These are phyloP conservation scores for Ogataea methanolica DNA, from an alignment of 805 yeast genomes.

Conservation along the genomic window DNA sequence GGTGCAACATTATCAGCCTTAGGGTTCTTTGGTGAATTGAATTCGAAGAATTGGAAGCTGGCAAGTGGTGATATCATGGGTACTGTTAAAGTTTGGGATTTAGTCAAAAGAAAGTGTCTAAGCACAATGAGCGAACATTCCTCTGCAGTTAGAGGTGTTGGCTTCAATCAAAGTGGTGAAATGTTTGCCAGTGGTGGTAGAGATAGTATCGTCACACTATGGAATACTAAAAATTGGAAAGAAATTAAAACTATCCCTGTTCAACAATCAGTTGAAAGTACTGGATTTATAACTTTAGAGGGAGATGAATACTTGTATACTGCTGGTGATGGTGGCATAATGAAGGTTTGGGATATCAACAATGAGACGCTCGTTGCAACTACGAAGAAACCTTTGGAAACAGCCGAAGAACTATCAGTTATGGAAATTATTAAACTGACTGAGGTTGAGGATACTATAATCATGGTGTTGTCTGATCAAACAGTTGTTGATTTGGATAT, in stretches of 20 bases:
- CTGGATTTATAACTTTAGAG: slow-evolving; percentile 48
- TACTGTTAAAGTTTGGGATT: slow-evolving; percentile 50
- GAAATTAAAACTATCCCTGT: slow-evolving; percentile 66
- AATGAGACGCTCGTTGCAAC: slow-evolving; percentile 44
- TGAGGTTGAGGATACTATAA: slow-evolving; percentile 32
- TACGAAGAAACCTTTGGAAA: slow-evolving; percentile 44
- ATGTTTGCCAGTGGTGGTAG: slow-evolving; percentile 80
- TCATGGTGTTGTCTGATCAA: slow-evolving; percentile 77
- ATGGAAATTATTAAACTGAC: slow-evolving; percentile 43
- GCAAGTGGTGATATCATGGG: slow-evolving; percentile 68
- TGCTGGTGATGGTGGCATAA: slow-evolving; percentile 74
- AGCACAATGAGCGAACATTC: slow-evolving; percentile 67
- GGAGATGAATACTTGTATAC: slow-evolving; percentile 45
- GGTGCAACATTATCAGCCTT: slow-evolving; percentile 82
- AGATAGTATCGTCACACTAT: slow-evolving; percentile 69
- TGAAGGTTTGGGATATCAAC: slow-evolving; percentile 58
- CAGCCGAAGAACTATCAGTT: slow-evolving; percentile 70
- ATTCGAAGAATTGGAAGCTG: slow-evolving; percentile 68
- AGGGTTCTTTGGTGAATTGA: slow-evolving; percentile 65
- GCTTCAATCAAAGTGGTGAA: slow-evolving; percentile 49
- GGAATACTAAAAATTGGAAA: slow-evolving; percentile 48
- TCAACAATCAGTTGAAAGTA: slow-evolving; percentile 65
- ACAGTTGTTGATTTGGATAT: slow-evolving; percentile 43
- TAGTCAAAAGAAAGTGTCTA: slow-evolving; percentile 70
- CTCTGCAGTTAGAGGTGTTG: slow-evolving; percentile 82